Conservation (phyloP, 345 rosid species). For the Arabis hirsuta region DNA sequence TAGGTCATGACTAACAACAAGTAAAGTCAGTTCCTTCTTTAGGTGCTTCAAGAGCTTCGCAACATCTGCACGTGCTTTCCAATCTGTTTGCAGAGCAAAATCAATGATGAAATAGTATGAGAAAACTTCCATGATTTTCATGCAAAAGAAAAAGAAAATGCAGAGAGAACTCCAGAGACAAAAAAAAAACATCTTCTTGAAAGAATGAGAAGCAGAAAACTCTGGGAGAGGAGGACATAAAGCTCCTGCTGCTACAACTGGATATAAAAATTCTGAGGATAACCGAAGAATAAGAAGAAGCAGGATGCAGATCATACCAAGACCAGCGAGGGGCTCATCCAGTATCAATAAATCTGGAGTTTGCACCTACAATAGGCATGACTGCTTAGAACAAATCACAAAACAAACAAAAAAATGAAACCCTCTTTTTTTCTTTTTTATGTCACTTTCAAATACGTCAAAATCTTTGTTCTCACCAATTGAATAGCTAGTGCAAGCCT, state of each 20-base stretch:
- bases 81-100: conserved; percentile 55
- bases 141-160: conserved; percentile 21
- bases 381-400: conserved; percentile 3
- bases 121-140: conserved; percentile 13
- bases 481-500: conserved; percentile 93
- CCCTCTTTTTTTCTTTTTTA: too few relatives aligned
- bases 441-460: background rate
- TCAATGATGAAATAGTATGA: conserved; percentile 15
- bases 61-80: conserved; percentile 95
- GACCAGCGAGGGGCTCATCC: conserved; percentile 98
- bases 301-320: conserved; percentile 60
- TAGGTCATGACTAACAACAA: conserved; percentile 94
- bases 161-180: conserved; percentile 11
- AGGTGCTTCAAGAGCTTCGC: conserved; percentile 84
- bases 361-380: conserved; percentile 62
- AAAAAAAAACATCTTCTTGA: background rate
- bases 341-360: conserved; percentile 81
- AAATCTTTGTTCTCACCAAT: conserved; percentile 56
- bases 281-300: conserved; percentile 31
- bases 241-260: background rate
- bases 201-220: conserved; percentile 11
- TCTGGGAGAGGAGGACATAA: background rate
- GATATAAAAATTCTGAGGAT: background rate
- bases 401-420: too few relatives aligned
- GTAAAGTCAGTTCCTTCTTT: conserved; percentile 79